Base-by-base conservation (phyloP, 176 grass and related monocot species). In the Carex littledalei region DNA sequence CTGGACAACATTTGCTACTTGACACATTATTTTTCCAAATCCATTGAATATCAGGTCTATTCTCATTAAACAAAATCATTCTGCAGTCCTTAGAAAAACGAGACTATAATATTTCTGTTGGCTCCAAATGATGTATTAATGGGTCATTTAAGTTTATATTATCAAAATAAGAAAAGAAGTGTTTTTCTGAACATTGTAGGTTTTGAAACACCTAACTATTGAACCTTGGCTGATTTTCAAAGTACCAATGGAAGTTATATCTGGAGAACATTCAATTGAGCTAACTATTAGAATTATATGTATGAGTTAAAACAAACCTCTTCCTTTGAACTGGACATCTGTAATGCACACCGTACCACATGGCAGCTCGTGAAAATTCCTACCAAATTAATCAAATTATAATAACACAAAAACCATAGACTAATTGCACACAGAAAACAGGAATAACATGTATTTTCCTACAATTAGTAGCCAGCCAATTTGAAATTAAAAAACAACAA, bases 261-360 rank as follows among this genome's bases (percentile, higher is more conserved):
- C 31, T 5, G 31, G 35, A 43, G 16, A 70, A 4, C 17, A 70
- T 70, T 67, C 34, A 70, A n/a, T 43, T 39, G 35, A 70, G 35
- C 16, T 63, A 70, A 70, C 7, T 78, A 56, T 56, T 17, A 17
- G 29, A 64, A 85, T 67, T 49, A 66, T 63, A 59, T 8, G 35
- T 47, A 17, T 37, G 49, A 11, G 22, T 79, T 57, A 81, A 78
- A 78, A 22, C 89, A 71, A 31, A 93, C 95, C 95, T 93, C 95
- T 93, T 90, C 95, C 95, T 88, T 92, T 95, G 85, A 89, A 88
- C 78, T 98, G 95, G 50, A 91, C 67, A 14, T 94, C 93, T 1
- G 95, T 80, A 24, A 94, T 79, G 61, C 95, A 98, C 6, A 94
- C 95, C 17, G 86, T 88, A 82, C 95, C 95, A 20, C 93, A 69